phyloP scores from a whole-genome alignment of 1,139 yeast species.

The Pichia sp. region DNA sequence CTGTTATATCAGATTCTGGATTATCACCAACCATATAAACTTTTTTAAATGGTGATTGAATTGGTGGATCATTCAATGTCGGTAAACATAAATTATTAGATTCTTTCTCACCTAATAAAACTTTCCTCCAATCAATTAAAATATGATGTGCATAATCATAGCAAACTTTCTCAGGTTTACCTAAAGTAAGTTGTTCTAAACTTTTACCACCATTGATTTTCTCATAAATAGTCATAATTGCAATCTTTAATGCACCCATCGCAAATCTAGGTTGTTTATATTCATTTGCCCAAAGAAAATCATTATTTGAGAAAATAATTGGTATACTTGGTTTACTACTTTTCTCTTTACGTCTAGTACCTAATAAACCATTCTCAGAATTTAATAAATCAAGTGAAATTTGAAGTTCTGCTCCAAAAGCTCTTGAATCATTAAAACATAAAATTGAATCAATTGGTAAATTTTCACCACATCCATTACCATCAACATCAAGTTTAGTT shows the following conservation, averaged over 20 bases:
- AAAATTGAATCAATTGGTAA: conserved; percentile 68
- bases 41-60: conserved; percentile 38
- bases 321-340: conserved; percentile 56
- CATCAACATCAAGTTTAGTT: conserved; percentile 25
- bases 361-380: conserved; percentile 56
- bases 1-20: conserved; percentile 85
- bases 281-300: conserved; percentile 86
- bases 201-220: conserved; percentile 39
- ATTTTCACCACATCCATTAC: conserved; percentile 20
- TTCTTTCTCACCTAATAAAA: conserved; percentile 25
- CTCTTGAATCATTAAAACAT: conserved; percentile 88
- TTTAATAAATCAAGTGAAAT: conserved; percentile 65
- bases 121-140: conserved; percentile 50
- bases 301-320: conserved; percentile 79
- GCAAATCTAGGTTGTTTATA: conserved; percentile 78
- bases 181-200: conserved; percentile 57
- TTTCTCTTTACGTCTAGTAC: conserved; percentile 43
- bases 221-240: conserved; percentile 56
- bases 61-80: conserved; percentile 31
- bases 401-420: conserved; percentile 81
- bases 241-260: conserved; percentile 78
- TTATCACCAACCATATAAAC: conserved; percentile 96
- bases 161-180: conserved; percentile 77
- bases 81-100: conserved; percentile 32
- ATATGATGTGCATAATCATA: conserved; percentile 79